Percentiles rank a stretch among this genome's conserved stretches.
These are phyloP conservation scores for Quercus ilex DNA, from an alignment of 306 rosid species.

Conservation along the genomic window DNA sequence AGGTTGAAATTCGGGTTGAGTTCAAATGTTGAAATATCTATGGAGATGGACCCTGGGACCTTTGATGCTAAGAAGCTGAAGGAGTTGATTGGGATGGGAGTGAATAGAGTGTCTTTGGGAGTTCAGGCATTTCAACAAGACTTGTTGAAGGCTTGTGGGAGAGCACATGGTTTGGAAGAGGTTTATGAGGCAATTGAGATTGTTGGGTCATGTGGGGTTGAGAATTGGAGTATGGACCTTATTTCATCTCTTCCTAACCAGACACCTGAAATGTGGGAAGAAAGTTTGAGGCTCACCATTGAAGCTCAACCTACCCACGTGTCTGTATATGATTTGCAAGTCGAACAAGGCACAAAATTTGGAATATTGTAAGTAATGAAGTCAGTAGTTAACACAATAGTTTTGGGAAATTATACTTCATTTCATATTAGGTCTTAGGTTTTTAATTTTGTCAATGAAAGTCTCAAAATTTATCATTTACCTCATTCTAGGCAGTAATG, in stretches of 20 bases:
- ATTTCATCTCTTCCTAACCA: conserved; percentile 90
- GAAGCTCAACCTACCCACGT: conserved; percentile 73
- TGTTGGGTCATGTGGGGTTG: conserved; percentile 61
- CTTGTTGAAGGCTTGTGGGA: conserved; percentile 74
- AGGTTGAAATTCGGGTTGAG: conserved; percentile 54
- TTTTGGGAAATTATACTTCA: neutral
- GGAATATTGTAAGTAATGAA: conserved; percentile 60
- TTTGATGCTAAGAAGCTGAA: conserved; percentile 64
- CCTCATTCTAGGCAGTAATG: no score
- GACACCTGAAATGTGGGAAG: conserved; percentile 77
- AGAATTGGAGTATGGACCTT: conserved; percentile 92
- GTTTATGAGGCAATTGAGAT: conserved; percentile 73
- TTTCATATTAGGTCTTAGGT: no score
- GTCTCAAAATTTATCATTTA: no score
- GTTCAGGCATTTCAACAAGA: conserved; percentile 93
- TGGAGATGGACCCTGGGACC: conserved; percentile 98
- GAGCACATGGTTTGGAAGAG: conserved; percentile 80
- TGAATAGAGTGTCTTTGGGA: conserved; percentile 89
- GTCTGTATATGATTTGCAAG: conserved; percentile 87
- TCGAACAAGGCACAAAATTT: conserved; percentile 86
- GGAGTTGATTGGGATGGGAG: conserved; percentile 58
- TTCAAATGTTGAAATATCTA: conserved; percentile 64
- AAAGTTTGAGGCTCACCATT: conserved; percentile 66
- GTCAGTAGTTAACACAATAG: neutral
- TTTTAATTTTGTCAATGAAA: no score